A percentile compares a stretch with the other conserved stretches of the same genome.
These are phyloP conservation scores for Letharia lupina DNA, from an alignment of 495 filamentous ascomycete genomes.

Conservation along the genomic window DNA sequence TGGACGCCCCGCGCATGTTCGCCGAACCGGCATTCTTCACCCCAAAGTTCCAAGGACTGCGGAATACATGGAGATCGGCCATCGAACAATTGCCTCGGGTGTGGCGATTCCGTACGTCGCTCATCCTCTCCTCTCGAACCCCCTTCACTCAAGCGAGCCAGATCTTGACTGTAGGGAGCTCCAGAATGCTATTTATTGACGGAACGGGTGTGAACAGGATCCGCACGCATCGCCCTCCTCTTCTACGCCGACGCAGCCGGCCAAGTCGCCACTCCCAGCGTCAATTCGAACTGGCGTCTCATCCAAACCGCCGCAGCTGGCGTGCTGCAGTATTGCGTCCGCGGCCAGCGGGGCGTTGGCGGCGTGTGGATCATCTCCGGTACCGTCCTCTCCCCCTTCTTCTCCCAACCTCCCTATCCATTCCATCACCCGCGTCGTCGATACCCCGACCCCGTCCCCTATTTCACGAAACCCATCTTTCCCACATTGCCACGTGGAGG, in stretches of 20 bases:
- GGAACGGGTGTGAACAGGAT: not conserved
- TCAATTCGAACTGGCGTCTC: not conserved
- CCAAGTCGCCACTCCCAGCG: not conserved
- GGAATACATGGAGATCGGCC: not conserved
- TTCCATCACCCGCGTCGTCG: not conserved
- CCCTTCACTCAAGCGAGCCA: too few relatives aligned
- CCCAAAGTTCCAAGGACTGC: not conserved
- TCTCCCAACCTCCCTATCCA: not conserved
- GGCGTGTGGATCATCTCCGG: slow-evolving; percentile 6
- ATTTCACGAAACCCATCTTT: too few relatives aligned
- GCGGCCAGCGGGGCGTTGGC: not conserved
- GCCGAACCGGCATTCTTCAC: slow-evolving; percentile 10
- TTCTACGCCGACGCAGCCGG: slow-evolving; percentile 10
- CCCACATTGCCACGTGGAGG: too few relatives aligned
- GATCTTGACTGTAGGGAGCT: too few relatives aligned
- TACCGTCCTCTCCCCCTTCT: not conserved
- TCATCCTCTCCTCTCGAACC: too few relatives aligned
- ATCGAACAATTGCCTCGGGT: slow-evolving; percentile 8
- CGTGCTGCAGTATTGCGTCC: not conserved
- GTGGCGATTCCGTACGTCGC: slow-evolving; percentile 4
- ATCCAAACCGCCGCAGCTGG: not conserved
- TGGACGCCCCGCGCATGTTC: not conserved
- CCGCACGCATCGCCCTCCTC: slow-evolving; percentile 11
- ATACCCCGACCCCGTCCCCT: too few relatives aligned
- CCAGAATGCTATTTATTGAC: not conserved